These are phyloP conservation scores for Endothia cerciana DNA, from an alignment of 2,329 filamentous ascomycete genomes.

Conservation along the genomic window DNA sequence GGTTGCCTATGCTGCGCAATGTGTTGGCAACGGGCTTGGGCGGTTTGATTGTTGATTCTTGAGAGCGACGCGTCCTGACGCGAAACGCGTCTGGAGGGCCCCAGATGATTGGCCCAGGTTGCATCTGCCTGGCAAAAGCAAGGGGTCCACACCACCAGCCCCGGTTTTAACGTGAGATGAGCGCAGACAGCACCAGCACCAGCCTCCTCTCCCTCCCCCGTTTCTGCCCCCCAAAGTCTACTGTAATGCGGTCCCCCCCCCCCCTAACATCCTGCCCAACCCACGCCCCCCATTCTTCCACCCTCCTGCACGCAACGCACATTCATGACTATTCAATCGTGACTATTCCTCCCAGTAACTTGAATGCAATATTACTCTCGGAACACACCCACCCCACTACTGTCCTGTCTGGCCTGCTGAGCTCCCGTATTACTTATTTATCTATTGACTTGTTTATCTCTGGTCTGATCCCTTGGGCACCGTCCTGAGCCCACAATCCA, in stretches of 20 bases:
- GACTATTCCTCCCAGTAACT: background rate
- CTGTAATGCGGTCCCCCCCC: no score
- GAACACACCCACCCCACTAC: background rate
- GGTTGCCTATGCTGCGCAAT: background rate
- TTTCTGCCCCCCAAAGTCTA: no score
- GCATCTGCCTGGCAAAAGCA: background rate
- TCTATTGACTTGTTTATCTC: background rate
- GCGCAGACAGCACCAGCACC: background rate
- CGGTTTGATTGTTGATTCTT: constrained; percentile 4
- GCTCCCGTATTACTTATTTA: no score
- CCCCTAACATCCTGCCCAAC: background rate
- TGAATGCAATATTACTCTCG: background rate
- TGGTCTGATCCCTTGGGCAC: no score
- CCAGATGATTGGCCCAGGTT: constrained; percentile 1
- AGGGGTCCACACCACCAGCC: background rate
- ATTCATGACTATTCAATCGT: background rate
- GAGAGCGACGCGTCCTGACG: constrained; percentile 5
- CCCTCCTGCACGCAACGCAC: background rate
- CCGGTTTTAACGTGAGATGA: background rate
- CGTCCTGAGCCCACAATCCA: no score
- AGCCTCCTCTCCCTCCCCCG: background rate
- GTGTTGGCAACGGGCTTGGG: background rate
- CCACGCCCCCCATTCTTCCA: background rate
- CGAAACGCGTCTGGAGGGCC: constrained; percentile 1
- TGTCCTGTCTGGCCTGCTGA: no score